Evolutionary conservation across 2,329 filamentous ascomycete species (phyloP).

Genomic region (Colletotrichum lini): DNA sequence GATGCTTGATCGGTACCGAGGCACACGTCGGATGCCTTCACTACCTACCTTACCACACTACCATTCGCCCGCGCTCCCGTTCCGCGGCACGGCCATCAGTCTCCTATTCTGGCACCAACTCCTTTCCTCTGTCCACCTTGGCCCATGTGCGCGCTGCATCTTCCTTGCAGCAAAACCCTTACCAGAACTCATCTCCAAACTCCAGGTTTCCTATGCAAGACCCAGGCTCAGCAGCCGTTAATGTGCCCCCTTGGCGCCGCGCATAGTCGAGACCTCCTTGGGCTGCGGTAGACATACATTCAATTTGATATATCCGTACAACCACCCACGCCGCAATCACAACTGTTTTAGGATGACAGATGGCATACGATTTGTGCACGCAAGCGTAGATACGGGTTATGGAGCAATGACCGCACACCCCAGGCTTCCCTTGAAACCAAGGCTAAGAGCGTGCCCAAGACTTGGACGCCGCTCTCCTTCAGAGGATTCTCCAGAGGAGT

Average conservation of each 20-base stretch:
- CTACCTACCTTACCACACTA: neutral
- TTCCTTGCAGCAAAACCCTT: constrained; percentile 19
- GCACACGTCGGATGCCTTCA: constrained; percentile 22
- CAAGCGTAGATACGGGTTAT: neutral
- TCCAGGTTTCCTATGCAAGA: constrained; percentile 37
- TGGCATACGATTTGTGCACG: constrained; percentile 2
- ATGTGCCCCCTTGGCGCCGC: constrained; percentile 19
- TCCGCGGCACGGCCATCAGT: constrained; percentile 34
- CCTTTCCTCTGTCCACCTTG: constrained; percentile 25
- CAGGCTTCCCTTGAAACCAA: constrained; percentile 12
- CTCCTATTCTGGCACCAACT: constrained; percentile 38
- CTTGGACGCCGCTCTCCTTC: constrained; percentile 29
- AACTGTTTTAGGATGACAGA: neutral
- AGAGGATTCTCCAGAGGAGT: constrained; percentile 9
- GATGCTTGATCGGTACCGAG: constrained; percentile 34
- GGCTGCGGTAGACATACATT: constrained; percentile 17
- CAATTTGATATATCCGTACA: constrained; percentile 3
- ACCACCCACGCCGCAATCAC: neutral
- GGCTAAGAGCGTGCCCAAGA: constrained; percentile 23
- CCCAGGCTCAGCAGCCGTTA: constrained; percentile 24
- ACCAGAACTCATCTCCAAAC: constrained; percentile 31
- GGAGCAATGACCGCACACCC: constrained; percentile 6
- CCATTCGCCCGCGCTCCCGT: constrained; percentile 33
- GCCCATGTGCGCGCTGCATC: constrained; percentile 11
- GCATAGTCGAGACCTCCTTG: constrained; percentile 28